Percentiles rank a stretch among this genome's conserved stretches.
Conservation (phyloP, 75 land plant species). For the Sequoiadendron giganteum region DNA sequence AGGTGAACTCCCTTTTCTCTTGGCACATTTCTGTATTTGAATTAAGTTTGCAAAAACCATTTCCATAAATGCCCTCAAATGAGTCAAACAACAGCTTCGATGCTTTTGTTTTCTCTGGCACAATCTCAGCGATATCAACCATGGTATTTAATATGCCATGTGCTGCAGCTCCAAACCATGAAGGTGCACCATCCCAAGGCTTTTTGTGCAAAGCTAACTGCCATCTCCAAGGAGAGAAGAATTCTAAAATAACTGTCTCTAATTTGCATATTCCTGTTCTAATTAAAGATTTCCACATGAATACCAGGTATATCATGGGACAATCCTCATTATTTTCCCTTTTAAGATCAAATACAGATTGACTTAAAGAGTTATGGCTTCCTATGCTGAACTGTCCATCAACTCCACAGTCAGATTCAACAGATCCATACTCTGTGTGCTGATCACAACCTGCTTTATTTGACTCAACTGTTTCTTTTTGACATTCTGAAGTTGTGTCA, state of each 20-base stretch:
- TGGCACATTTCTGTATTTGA: not conserved
- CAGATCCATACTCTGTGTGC: not conserved
- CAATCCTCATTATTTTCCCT: not conserved
- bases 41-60: not conserved
- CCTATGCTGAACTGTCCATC: not conserved
- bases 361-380: not conserved
- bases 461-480: not conserved
- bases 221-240: conserved; percentile 39
- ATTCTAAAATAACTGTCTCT: conserved; percentile 24
- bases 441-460: not conserved
- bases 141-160: conserved; percentile 22
- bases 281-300: conserved; percentile 29
- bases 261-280: conserved; percentile 14
- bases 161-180: conserved; percentile 22
- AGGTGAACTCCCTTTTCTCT: not conserved
- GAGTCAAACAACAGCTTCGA: not conserved
- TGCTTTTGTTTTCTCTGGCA: not conserved
- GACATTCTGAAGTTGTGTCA: conserved; percentile 5
- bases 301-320: conserved; percentile 17
- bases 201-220: conserved; percentile 16
- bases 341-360: not conserved
- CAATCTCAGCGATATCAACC: conserved; percentile 20
- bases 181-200: conserved; percentile 26
- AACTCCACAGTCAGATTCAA: not conserved
- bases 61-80: not conserved